phyloP scores from a whole-genome alignment of 148 eudicot species.

The Spergularia marina region DNA sequence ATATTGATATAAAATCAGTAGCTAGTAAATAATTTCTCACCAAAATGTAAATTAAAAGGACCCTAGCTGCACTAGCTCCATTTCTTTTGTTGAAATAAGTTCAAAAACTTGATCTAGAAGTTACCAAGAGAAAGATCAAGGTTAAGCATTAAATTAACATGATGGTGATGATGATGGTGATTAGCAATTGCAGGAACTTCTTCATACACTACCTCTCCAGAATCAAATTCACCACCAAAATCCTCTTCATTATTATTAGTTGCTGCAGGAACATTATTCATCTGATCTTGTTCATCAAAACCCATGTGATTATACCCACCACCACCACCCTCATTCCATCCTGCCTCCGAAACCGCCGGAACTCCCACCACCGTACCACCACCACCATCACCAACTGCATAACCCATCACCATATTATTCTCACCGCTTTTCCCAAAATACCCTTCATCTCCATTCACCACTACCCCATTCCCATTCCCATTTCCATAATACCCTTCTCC shows the following conservation, averaged over 20 bases:
- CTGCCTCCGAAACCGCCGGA: too few relatives aligned
- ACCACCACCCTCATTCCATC: neutral
- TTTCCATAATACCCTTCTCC: neutral
- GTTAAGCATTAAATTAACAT: neutral
- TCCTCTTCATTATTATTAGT: too few relatives aligned
- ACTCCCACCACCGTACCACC: neutral
- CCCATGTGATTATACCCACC: neutral
- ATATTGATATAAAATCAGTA: too few relatives aligned
- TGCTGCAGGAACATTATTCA: neutral
- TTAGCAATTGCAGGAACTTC: neutral
- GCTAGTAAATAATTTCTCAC: too few relatives aligned
- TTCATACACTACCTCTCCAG: too few relatives aligned
- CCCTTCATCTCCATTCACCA: neutral
- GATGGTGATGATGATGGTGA: neutral
- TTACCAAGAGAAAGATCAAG: constrained; percentile 10
- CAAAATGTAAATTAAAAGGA: too few relatives aligned
- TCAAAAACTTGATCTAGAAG: neutral
- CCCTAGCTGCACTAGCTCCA: too few relatives aligned
- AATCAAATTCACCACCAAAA: too few relatives aligned
- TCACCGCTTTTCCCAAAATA: neutral
- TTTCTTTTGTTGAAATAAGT: too few relatives aligned
- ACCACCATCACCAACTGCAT: neutral
- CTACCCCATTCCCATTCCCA: neutral
- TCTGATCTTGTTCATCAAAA: neutral
- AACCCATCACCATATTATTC: neutral